Percentiles rank a stretch among this genome's conserved stretches.
Evolutionary conservation across 768 basidiomycete genomes (phyloP).

Genomic region (Panellus pusillus): DNA sequence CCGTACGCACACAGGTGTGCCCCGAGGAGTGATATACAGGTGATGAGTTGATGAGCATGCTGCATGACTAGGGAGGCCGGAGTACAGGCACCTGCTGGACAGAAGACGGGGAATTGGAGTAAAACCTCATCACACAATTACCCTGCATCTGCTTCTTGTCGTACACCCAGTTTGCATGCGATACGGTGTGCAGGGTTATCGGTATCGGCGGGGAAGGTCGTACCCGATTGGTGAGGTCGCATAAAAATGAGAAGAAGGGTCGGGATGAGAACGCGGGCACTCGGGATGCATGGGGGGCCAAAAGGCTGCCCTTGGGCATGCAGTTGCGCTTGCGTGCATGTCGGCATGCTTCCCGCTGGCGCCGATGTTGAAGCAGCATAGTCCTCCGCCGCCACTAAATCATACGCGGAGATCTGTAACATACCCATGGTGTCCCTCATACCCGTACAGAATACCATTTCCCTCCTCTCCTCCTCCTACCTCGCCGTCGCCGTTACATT

Average conservation of each 20-base stretch:
- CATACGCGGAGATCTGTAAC: constrained; percentile 44
- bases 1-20: too few species aligned
- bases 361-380: too few species aligned
- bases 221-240: constrained; percentile 36
- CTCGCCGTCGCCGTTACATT: constrained; percentile 45
- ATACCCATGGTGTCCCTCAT: constrained; percentile 18
- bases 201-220: neutral
- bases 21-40: too few species aligned
- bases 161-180: constrained; percentile 9
- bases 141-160: constrained; percentile 9
- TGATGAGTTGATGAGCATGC: too few species aligned
- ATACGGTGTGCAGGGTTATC: neutral
- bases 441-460: constrained; percentile 30
- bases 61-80: too few species aligned
- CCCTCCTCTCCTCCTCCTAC: constrained; percentile 53
- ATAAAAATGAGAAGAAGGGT: constrained; percentile 26
- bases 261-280: constrained; percentile 24
- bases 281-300: constrained; percentile 14
- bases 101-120: too few species aligned
- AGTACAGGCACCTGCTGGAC: too few species aligned
- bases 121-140: neutral
- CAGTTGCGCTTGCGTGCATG: too few species aligned
- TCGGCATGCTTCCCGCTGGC: too few species aligned
- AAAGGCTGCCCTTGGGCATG: too few species aligned
- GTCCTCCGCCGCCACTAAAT: constrained; percentile 21